phyloP scores from a whole-genome alignment of 176 grass and related monocot species.

The Bromus sterilis region DNA sequence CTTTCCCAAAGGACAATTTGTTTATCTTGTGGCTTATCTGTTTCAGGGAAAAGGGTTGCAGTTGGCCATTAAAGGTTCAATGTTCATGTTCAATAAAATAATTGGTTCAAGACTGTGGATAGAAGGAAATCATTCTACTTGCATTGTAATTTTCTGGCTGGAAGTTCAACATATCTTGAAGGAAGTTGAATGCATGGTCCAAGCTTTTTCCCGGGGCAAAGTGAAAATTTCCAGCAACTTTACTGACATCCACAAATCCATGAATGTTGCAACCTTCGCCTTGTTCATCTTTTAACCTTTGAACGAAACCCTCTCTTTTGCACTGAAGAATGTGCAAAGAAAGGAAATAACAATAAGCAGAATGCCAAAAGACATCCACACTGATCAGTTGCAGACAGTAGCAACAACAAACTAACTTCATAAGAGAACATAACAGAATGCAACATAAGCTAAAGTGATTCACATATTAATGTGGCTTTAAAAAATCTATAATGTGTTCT shows the following conservation, averaged over 20 bases:
- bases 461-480: slow-evolving; percentile 11
- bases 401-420: neutral
- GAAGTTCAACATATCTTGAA: slow-evolving; percentile 88
- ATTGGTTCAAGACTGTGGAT: neutral
- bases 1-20: slow-evolving; percentile 96
- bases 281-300: slow-evolving; percentile 87
- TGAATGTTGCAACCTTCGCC: slow-evolving; percentile 98
- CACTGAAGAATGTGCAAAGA: slow-evolving; percentile 45
- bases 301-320: slow-evolving; percentile 92
- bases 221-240: slow-evolving; percentile 99
- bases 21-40: slow-evolving; percentile 99
- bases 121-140: slow-evolving; percentile 35
- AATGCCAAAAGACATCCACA: neutral
- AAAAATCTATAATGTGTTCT: neutral
- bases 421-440: neutral
- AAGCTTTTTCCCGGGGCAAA: slow-evolving; percentile 97
- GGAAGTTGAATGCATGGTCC: slow-evolving; percentile 76
- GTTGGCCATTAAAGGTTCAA: slow-evolving; percentile 2
- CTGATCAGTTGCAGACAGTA: slow-evolving; percentile 7
- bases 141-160: slow-evolving; percentile 95
- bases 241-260: slow-evolving; percentile 96
- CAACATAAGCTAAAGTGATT: neutral
- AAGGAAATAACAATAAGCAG: neutral
- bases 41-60: slow-evolving; percentile 28
- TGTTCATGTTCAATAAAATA: neutral